phyloP scores from a whole-genome alignment of 2,329 filamentous ascomycete species.

The Penicillium sp. region DNA sequence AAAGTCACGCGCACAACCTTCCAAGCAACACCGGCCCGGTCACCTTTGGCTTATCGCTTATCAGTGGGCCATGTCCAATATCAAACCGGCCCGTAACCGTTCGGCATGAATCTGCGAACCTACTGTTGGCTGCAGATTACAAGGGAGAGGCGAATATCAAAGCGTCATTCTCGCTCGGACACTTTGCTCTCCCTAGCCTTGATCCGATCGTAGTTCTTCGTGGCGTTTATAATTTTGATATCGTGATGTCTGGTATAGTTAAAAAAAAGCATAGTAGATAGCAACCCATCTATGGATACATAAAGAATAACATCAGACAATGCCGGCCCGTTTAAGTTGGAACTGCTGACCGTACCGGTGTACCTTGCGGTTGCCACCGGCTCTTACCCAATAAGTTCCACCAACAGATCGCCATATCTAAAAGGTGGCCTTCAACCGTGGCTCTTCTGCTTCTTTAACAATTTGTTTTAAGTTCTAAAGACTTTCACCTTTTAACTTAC shows the following conservation, averaged over 20 bases:
- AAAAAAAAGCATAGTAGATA: background rate
- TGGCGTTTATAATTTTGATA: background rate
- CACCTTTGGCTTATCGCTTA: slow-evolving; percentile 2
- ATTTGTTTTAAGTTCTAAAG: background rate
- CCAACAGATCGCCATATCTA: slow-evolving; percentile 6
- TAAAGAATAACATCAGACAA: background rate
- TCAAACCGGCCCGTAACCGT: slow-evolving; percentile 13
- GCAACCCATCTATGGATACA: background rate
- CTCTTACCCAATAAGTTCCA: slow-evolving; percentile 4
- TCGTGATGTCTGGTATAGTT: background rate
- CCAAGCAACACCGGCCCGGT: slow-evolving; percentile 14
- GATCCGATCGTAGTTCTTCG: background rate
- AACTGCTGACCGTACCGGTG: slow-evolving; percentile 22
- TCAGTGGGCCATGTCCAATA: slow-evolving; percentile 6
- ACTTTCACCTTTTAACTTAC: background rate
- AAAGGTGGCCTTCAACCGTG: slow-evolving; percentile 7
- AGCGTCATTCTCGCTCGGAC: background rate
- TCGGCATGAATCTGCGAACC: background rate
- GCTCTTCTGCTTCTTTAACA: slow-evolving; percentile 1
- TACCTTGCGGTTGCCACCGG: slow-evolving; percentile 28
- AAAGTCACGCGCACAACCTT: background rate
- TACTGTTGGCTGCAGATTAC: background rate
- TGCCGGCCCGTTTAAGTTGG: slow-evolving; percentile 9
- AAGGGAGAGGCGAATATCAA: background rate
- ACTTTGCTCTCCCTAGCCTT: background rate